A percentile compares a stretch with the other conserved stretches of the same genome.
Conservation (phyloP, 177 flowering plant genomes). For the Tripterygium wilfordii region DNA sequence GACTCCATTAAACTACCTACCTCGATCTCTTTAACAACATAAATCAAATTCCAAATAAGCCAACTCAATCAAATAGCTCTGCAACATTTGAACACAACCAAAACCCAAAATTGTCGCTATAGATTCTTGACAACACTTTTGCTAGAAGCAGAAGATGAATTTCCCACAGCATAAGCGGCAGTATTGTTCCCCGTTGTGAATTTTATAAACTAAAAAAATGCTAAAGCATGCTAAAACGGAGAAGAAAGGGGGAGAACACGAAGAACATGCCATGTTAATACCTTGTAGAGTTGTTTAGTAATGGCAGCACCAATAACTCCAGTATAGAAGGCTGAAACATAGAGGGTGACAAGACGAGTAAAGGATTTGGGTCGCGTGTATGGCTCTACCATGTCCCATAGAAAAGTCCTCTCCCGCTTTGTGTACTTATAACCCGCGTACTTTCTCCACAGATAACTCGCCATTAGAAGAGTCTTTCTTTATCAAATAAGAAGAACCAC, state of each 20-base stretch:
- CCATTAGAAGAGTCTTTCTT: no score
- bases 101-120: no score
- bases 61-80: no score
- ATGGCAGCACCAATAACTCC: slow-evolving; percentile 91
- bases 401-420: slow-evolving; percentile 61
- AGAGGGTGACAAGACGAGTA: slow-evolving; percentile 60
- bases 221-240: neutral
- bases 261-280: slow-evolving; percentile 8
- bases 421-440: slow-evolving; percentile 59
- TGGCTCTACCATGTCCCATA: slow-evolving; percentile 81
- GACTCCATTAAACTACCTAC: no score
- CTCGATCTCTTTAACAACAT: no score
- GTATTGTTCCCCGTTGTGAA: no score
- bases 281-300: slow-evolving; percentile 89
- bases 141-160: no score
- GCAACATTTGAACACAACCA: no score
- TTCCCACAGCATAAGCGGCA: no score
- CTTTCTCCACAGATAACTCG: slow-evolving; percentile 65
- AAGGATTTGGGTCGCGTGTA: slow-evolving; percentile 77
- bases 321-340: slow-evolving; percentile 76
- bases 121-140: no score
- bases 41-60: no score
- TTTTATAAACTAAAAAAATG: neutral
- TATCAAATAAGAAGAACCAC: no score
- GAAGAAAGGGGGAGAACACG: neutral